Base-by-base conservation (phyloP, 2,329 filamentous ascomycete genomes). In the Aspergillus sp. region DNA sequence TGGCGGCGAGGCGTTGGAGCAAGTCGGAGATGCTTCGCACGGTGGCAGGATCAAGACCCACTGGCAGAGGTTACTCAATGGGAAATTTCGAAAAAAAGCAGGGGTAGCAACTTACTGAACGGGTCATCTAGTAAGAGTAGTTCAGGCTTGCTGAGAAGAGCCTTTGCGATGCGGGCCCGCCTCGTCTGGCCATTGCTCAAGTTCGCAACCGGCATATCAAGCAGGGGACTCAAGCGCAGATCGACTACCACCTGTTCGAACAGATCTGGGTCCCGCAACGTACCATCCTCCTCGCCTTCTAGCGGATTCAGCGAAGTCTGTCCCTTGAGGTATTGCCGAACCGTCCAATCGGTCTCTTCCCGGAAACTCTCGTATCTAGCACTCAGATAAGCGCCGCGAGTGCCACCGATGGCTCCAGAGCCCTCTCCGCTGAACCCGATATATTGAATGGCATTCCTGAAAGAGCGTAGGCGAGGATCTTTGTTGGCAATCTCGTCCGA, bases 121-220 rank as follows among this genome's bases (percentile, higher is more conserved):
- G 95, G 94, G 68, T 96, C 94, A 76, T 99, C 95, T 2, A 96
- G 81, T 55, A 98, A 81, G 61, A 99, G 72, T 11, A 96, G 83
- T 74, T 96, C 90, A 0, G 95, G 95, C 55, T 84, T 84, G 6
- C 82, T 87, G 59, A 98, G 81, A 54, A 99, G 77, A 0, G 93
- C 92, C 67, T 92, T 90, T 2, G 92, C 95, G 66, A 99, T 96
- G 62, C 91, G 86, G 7, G 94, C 90, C 56, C 95, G 82, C 63
- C 94, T 83, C 6, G 90, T 94, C 76, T 99, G 95, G 0, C 95
- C 95, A 75, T 98, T 97, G 73, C 92, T 97, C 56, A 99, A 78
- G 73, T 95, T 96, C 24, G 90, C 86, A 7, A 98, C 90, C 0
- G 94, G 93, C 72, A 96, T 88, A 45, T 90, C 84, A 1, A 96